Evolutionary conservation across 2,329 filamentous ascomycete species (phyloP).

Genomic region (Grosmannia serpens): DNA sequence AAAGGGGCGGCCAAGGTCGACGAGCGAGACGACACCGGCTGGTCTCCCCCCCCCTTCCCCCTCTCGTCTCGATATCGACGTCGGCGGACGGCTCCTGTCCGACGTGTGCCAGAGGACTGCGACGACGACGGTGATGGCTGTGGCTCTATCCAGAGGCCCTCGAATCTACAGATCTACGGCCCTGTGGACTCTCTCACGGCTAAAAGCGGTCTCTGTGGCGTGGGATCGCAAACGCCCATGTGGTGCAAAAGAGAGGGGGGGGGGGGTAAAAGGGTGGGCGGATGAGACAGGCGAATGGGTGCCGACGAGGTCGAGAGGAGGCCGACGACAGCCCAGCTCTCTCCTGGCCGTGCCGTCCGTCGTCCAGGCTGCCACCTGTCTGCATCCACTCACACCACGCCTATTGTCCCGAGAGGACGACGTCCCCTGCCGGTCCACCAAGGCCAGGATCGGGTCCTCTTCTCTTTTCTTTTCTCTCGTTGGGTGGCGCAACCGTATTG

Average conservation of each 20-base stretch:
- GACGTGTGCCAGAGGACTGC: not conserved
- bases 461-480: not conserved
- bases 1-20: not conserved
- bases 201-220: not conserved
- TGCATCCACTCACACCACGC: not conserved
- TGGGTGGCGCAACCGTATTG: no score
- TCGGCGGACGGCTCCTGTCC: not conserved
- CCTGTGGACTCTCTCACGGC: not conserved
- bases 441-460: not conserved
- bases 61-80: no score
- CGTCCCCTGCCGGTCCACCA: not conserved
- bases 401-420: not conserved
- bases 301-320: not conserved
- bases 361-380: not conserved
- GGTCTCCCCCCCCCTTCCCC: not conserved
- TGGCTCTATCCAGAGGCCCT: not conserved
- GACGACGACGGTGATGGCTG: not conserved
- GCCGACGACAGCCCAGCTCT: no score
- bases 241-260: not conserved
- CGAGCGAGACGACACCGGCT: not conserved
- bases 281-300: not conserved
- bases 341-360: not conserved
- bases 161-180: no score
- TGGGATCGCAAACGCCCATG: not conserved
- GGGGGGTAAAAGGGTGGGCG: not conserved